A percentile compares a stretch with the other conserved stretches of the same genome.
Evolutionary conservation across 345 rosid genomes (phyloP).

Genomic region (Eucalyptus marginata): DNA sequence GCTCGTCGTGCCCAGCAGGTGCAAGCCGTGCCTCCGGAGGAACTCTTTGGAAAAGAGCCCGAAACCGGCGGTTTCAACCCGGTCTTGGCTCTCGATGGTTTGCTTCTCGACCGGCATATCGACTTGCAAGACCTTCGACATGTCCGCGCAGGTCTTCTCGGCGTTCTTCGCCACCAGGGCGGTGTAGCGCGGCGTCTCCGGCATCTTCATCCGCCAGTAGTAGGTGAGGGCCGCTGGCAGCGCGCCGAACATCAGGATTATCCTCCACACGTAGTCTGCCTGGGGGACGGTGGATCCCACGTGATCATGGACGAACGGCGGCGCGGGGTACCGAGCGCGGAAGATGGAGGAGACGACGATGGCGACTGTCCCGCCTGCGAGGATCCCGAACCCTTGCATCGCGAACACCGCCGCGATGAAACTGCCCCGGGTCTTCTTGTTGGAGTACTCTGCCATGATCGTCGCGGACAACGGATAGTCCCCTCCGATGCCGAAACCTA

Average conservation of each 20-base stretch:
- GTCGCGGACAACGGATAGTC: constrained; percentile 1
- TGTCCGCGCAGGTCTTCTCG: neutral
- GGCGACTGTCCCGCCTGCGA: neutral
- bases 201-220: constrained; percentile 19
- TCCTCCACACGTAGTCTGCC: constrained; percentile 1
- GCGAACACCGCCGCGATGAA: constrained; percentile 1
- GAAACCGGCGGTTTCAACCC: neutral
- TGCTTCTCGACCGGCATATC: neutral
- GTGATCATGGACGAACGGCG: neutral
- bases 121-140: constrained; percentile 3
- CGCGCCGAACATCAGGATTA: constrained; percentile 8
- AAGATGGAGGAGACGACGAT: neutral
- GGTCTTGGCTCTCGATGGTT: neutral
- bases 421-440: constrained; percentile 2
- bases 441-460: constrained; percentile 2
- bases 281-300: neutral
- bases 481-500: constrained; percentile 1
- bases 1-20: constrained; percentile 4
- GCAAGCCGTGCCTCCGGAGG: constrained; percentile 4
- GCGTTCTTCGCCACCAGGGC: constrained; percentile 9
- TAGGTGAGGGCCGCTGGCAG: constrained; percentile 7
- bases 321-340: neutral
- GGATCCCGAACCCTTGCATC: constrained; percentile 2
- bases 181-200: constrained; percentile 15
- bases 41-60: constrained; percentile 3